phyloP scores from a whole-genome alignment of 139 green algal genomes.

The Coelastrella sp. region DNA sequence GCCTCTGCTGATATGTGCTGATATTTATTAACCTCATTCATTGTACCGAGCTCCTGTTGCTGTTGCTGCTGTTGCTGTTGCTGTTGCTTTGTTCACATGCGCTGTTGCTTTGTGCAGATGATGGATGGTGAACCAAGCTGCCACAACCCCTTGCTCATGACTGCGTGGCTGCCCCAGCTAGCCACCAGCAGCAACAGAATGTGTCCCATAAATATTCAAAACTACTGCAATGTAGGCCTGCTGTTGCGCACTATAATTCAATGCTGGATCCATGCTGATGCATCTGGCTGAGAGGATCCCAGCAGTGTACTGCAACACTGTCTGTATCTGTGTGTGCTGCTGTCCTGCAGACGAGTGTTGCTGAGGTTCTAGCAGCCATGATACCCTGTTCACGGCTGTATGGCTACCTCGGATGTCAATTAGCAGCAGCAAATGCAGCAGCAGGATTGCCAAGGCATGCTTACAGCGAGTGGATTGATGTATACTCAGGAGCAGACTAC shows the following conservation, averaged over 20 bases:
- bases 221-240: too few species aligned
- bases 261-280: neutral
- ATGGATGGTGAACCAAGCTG: too few species aligned
- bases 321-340: neutral
- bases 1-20: too few species aligned
- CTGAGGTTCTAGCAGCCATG: conserved; percentile 78
- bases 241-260: neutral
- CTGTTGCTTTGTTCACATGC: neutral
- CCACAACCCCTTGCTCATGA: too few species aligned
- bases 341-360: conserved; percentile 56
- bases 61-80: conserved; percentile 15
- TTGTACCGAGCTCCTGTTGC: neutral
- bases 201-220: too few species aligned
- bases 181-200: too few species aligned
- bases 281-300: too few species aligned
- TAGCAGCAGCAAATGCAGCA: conserved; percentile 53
- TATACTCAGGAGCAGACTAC: conserved; percentile 73
- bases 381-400: conserved; percentile 84
- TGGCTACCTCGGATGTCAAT: conserved; percentile 75
- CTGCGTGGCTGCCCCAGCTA: too few species aligned
- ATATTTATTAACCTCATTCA: too few species aligned
- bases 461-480: conserved; percentile 78
- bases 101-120: too few species aligned
- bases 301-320: too few species aligned
- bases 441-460: conserved; percentile 25